Evolutionary conservation across 106 monocot species (phyloP).

Genomic region (Narthecium ossifragum): DNA sequence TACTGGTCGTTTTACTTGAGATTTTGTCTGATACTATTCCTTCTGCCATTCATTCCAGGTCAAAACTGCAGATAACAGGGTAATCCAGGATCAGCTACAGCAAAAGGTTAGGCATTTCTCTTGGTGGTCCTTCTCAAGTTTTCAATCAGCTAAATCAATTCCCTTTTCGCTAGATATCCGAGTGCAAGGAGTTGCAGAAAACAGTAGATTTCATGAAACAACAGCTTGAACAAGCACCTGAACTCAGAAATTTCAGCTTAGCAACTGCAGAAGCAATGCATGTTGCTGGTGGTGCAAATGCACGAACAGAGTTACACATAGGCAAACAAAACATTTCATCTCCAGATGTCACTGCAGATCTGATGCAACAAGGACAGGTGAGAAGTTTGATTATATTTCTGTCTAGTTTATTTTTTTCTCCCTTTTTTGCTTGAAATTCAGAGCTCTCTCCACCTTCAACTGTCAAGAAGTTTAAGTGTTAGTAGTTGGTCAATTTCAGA

Average conservation of each 20-base stretch:
- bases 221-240: constrained; percentile 47
- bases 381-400: too few relatives aligned
- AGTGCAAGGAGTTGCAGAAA: constrained; percentile 67
- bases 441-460: too few relatives aligned
- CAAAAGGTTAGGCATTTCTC: constrained; percentile 52
- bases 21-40: background rate
- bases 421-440: too few relatives aligned
- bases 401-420: too few relatives aligned
- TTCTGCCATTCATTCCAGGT: constrained; percentile 39
- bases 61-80: constrained; percentile 92
- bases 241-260: constrained; percentile 17
- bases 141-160: background rate
- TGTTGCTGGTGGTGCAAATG: too few relatives aligned
- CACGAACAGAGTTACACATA: too few relatives aligned
- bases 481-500: too few relatives aligned
- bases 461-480: too few relatives aligned
- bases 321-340: too few relatives aligned
- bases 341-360: constrained; percentile 21
- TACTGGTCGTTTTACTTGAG: background rate
- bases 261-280: too few relatives aligned
- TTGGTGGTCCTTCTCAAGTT: background rate
- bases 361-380: constrained; percentile 30
- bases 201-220: constrained; percentile 42
- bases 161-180: constrained; percentile 37
- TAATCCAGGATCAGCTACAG: constrained; percentile 86